Evolutionary conservation across 768 basidiomycete species (phyloP).

Genomic region (Boletellus emodensis): DNA sequence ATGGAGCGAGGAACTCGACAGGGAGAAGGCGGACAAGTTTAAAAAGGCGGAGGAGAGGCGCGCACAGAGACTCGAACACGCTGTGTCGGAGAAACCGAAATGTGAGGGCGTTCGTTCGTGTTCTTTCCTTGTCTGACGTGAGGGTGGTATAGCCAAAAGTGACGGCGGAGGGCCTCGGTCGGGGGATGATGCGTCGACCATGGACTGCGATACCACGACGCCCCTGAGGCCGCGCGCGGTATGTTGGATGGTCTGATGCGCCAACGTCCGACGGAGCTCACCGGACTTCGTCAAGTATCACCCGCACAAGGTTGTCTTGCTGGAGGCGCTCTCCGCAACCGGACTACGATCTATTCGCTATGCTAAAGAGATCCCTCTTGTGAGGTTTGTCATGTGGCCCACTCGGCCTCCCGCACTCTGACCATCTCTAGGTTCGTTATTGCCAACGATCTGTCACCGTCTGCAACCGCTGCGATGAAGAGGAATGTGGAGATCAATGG

Average conservation of each 20-base stretch:
- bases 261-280: not conserved
- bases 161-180: not conserved
- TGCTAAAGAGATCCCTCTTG: slow-evolving; percentile 91
- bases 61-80: slow-evolving; percentile 32
- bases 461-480: slow-evolving; percentile 81
- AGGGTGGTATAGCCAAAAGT: not conserved
- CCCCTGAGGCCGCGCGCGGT: slow-evolving; percentile 21
- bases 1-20: slow-evolving; percentile 76
- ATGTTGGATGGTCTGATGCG: slow-evolving; percentile 6
- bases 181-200: not conserved
- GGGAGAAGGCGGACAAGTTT: slow-evolving; percentile 62
- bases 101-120: slow-evolving; percentile 31
- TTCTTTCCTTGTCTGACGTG: slow-evolving; percentile 1
- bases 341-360: slow-evolving; percentile 95
- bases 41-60: slow-evolving; percentile 48
- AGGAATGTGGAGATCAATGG: slow-evolving; percentile 83
- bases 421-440: slow-evolving; percentile 76
- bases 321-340: slow-evolving; percentile 95
- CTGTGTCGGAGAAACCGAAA: slow-evolving; percentile 41
- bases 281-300: slow-evolving; percentile 37
- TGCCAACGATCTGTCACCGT: slow-evolving; percentile 87
- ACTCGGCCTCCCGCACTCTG: slow-evolving; percentile 7
- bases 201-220: slow-evolving; percentile 3
- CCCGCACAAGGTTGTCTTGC: slow-evolving; percentile 66
- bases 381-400: slow-evolving; percentile 54